Evolutionary conservation across 2,329 filamentous ascomycete genomes (phyloP).

Genomic region (Alternaria infectoria): DNA sequence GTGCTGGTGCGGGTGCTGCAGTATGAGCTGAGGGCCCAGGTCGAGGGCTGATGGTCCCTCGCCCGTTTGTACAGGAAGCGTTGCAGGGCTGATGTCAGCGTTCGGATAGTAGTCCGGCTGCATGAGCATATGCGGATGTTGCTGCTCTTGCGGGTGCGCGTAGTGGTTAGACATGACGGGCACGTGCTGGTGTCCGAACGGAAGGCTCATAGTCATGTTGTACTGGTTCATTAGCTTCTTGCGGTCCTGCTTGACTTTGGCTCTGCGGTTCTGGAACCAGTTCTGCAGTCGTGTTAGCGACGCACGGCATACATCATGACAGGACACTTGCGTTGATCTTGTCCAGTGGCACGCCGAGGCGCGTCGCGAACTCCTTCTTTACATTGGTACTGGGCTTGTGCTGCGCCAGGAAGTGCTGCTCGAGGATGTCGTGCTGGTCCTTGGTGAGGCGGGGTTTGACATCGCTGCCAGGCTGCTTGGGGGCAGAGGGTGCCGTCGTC

Average conservation of each 20-base stretch:
- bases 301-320: background rate
- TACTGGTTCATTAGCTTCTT: conserved; percentile 54
- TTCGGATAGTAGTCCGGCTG: conserved; percentile 36
- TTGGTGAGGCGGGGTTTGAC: conserved; percentile 60
- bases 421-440: conserved; percentile 60
- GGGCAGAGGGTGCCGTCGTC: conserved; percentile 22
- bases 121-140: conserved; percentile 35
- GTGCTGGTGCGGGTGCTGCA: conserved; percentile 34
- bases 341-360: conserved; percentile 57
- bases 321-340: conserved; percentile 60
- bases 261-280: conserved; percentile 61
- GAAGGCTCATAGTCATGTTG: conserved; percentile 44
- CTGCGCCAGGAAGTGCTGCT: conserved; percentile 56
- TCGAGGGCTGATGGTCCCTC: conserved; percentile 42
- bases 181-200: conserved; percentile 32
- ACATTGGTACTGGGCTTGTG: conserved; percentile 58
- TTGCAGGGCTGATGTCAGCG: conserved; percentile 46
- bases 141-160: conserved; percentile 26
- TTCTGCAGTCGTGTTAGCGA: conserved; percentile 52
- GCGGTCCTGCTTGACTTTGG: conserved; percentile 60
- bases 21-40: conserved; percentile 36
- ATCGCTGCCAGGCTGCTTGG: conserved; percentile 46
- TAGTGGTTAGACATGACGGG: conserved; percentile 30
- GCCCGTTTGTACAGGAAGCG: conserved; percentile 39
- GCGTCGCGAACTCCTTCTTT: conserved; percentile 58